Evolutionary conservation across 768 basidiomycete species (phyloP).

Genomic region (Clathrus columnatus): DNA sequence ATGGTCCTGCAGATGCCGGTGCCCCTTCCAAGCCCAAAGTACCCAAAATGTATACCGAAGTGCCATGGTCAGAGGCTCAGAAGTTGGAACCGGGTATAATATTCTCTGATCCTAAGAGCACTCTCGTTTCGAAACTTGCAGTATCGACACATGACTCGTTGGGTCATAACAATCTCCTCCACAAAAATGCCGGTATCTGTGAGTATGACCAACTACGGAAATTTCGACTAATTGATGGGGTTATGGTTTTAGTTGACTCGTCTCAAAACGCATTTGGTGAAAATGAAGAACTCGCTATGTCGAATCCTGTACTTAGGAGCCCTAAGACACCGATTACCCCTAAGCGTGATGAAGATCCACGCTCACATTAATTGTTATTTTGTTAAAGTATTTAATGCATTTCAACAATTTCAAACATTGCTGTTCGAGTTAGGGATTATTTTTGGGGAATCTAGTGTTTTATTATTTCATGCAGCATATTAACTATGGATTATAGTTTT

Average conservation of each 20-base stretch:
- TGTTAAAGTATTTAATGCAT: too few species aligned
- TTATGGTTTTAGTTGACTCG: not conserved
- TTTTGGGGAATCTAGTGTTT: too few species aligned
- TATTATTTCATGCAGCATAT: too few species aligned
- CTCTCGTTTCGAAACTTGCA: not conserved
- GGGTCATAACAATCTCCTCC: not conserved
- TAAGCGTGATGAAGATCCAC: too few species aligned
- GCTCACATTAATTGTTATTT: too few species aligned
- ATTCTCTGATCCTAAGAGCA: not conserved
- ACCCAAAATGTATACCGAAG: slow-evolving; percentile 53
- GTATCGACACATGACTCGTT: not conserved
- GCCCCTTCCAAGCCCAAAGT: slow-evolving; percentile 46
- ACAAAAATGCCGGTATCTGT: slow-evolving; percentile 8
- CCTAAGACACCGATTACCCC: too few species aligned
- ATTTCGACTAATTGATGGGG: not conserved
- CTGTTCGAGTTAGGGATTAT: too few species aligned
- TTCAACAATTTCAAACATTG: too few species aligned
- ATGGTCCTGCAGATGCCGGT: slow-evolving; percentile 41
- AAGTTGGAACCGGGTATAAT: slow-evolving; percentile 25
- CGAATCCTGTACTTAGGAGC: not conserved
- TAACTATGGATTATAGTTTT: too few species aligned
- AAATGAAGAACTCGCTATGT: slow-evolving; percentile 1
- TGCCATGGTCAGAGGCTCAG: slow-evolving; percentile 62
- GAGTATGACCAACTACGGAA: not conserved
- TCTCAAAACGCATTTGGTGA: slow-evolving; percentile 6